Percentiles rank a stretch among this genome's conserved stretches.
Evolutionary conservation across 176 grass and related monocot species (phyloP).

Genomic region (Oryza meridionalis): DNA sequence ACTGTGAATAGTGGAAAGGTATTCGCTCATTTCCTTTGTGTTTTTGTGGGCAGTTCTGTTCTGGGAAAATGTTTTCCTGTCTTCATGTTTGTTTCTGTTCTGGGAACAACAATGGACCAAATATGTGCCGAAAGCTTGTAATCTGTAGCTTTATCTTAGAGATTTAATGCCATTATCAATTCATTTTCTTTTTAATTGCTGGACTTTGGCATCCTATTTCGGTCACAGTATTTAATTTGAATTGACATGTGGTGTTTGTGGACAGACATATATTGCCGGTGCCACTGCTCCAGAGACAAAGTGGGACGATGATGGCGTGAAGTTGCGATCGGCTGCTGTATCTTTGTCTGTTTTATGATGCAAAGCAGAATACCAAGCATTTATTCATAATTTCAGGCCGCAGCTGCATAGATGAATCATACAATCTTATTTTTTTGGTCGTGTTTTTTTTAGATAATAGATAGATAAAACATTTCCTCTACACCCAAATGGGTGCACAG

Average conservation of each 20-base stretch:
- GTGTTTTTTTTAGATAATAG: not conserved
- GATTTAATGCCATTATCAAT: conserved; percentile 7
- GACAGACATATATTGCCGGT: conserved; percentile 79
- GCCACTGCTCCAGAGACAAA: conserved; percentile 76
- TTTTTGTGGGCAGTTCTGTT: conserved; percentile 12
- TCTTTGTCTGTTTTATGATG: conserved; percentile 69
- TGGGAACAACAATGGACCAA: not conserved
- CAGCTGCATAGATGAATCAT: conserved; percentile 23
- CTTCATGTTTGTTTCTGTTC: not conserved
- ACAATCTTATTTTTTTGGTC: not conserved
- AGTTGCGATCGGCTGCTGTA: conserved; percentile 78
- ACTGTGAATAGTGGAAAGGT: conserved; percentile 88
- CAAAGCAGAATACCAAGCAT: not conserved
- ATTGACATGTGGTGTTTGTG: conserved; percentile 34
- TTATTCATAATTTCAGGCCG: conserved; percentile 7
- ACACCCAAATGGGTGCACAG: too few species aligned
- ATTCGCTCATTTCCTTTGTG: conserved; percentile 27
- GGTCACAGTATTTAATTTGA: not conserved
- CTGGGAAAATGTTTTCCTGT: conserved; percentile 19
- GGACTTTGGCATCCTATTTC: conserved; percentile 17
- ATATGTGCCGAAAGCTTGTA: not conserved
- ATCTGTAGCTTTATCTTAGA: conserved; percentile 8
- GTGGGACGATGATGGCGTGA: conserved; percentile 82
- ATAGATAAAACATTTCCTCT: too few species aligned
- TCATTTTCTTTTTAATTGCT: not conserved